A percentile compares a stretch with the other conserved stretches of the same genome.
Conservation (phyloP, 352 stramenopile genomes). For the Phytophthora fragariae region DNA sequence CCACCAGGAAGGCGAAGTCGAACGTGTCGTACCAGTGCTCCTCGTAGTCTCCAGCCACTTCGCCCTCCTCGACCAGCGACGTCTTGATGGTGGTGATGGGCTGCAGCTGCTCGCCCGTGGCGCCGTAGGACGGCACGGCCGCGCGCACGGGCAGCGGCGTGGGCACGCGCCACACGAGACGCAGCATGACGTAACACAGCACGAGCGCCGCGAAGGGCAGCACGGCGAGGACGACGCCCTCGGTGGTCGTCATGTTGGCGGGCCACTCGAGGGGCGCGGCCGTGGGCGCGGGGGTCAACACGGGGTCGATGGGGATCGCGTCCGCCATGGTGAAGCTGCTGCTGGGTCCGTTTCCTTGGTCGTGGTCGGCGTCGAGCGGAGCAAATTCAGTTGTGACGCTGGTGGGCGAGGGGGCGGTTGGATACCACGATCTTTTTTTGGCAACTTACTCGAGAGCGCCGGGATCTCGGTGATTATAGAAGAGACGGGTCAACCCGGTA, state of each 20-base stretch:
- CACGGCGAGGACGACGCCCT: constrained; percentile 49
- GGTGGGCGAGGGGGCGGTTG: constrained; percentile 4
- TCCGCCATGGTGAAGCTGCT: constrained; percentile 29
- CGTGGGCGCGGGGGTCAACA: constrained; percentile 22
- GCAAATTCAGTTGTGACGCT: constrained; percentile 37
- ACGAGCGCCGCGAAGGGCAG: constrained; percentile 57
- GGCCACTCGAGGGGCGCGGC: constrained; percentile 44
- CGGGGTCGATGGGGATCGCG: constrained; percentile 17
- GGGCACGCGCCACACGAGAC: constrained; percentile 68
- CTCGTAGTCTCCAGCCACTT: constrained; percentile 71
- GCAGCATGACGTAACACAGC: constrained; percentile 71
- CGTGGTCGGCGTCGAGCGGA: constrained; percentile 18
- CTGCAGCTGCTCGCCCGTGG: constrained; percentile 47
- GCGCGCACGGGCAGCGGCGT: constrained; percentile 47
- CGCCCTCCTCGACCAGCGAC: constrained; percentile 69
- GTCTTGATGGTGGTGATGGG: constrained; percentile 55
- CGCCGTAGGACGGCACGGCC: constrained; percentile 51
- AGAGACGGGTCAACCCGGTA: not conserved
- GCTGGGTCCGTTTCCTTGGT: constrained; percentile 5
- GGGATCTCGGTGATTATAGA: constrained; percentile 5
- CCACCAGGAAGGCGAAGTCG: constrained; percentile 68
- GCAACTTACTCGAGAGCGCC: constrained; percentile 10
- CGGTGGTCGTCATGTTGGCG: constrained; percentile 47
- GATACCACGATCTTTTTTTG: constrained; percentile 18
- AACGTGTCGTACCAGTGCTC: constrained; percentile 61